Base-by-base conservation (phyloP, 208 protist species). In the Trypanosoma lewisi region DNA sequence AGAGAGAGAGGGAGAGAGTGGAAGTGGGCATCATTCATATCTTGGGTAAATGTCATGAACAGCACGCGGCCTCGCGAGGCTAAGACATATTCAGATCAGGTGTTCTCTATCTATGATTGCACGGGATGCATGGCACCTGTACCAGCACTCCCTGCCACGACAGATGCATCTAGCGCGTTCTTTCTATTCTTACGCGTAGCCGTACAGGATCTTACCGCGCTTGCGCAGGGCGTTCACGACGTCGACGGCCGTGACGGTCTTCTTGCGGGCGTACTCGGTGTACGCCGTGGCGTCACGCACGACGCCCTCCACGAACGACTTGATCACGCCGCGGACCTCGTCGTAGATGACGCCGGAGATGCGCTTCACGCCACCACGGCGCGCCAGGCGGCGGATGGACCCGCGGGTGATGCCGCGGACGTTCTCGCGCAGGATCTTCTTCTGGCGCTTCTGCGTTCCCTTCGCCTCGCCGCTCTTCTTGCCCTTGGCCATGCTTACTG, bases 301-400 rank as follows among this genome's bases (percentile, higher is more conserved):
- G 49, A 93, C 78, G 30, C 67, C 60, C 50, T 90, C 82, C 31
- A 93, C 65, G 63, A 91, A 93, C 19, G 37, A 64, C 70, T 93
- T 95, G 44, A 96, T 77, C 53, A 67, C 70, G 74, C 41, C 87
- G 27, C 60, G 44, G n/a, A 73, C 67, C 67, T 69, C 67, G 60
- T 73, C 67, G 67, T 73, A 73, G 59, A 73, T 67, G 51, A 63
- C 60, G 34, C 48, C 41, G 25, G 74, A 82, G 78, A 97, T 96
- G 71, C 93, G 85, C 75, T 95, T 95, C 67, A 96, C 89, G 71
- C 93, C 93, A 66, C 93, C 93, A 76, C 93, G 80, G 76, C 93
- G 84, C 50, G 93, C 93, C 47, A 97, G 75, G 77, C 93, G 84
- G 77, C 89, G 83, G 62, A 96, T 93, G 44, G 87, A 85, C 62